phyloP scores from a whole-genome alignment of 2,329 filamentous ascomycete species.

The Colletotrichum cereale region DNA sequence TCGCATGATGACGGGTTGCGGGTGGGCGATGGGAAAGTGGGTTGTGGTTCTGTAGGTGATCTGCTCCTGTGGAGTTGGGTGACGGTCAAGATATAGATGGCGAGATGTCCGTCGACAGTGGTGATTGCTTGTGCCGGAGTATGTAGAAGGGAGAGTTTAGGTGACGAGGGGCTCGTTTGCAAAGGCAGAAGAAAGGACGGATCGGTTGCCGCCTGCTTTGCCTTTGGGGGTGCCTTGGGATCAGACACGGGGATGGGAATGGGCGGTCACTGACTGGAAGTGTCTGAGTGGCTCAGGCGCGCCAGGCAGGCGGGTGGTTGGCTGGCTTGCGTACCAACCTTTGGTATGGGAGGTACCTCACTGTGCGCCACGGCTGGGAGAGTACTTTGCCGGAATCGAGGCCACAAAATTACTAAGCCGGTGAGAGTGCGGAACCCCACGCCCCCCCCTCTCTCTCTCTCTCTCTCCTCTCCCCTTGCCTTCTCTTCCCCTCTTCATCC shows the following conservation, averaged over 20 bases:
- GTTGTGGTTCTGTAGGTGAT: conserved; percentile 38
- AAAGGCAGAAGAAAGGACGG: conserved; percentile 38
- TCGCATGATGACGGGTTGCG: conserved; percentile 77
- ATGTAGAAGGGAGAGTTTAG: conserved; percentile 41
- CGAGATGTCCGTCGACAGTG: conserved; percentile 25
- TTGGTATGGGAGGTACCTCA: conserved; percentile 8
- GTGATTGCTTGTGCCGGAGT: conserved; percentile 38
- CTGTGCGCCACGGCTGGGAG: background rate
- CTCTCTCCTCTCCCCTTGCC: background rate
- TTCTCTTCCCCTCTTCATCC: background rate
- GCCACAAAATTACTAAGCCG: conserved; percentile 21
- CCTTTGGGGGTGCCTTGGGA: conserved; percentile 23
- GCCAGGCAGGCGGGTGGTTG: conserved; percentile 11
- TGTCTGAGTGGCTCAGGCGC: conserved; percentile 35
- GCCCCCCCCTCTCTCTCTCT: conserved; percentile 3
- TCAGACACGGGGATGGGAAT: conserved; percentile 39
- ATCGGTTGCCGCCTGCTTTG: conserved; percentile 40
- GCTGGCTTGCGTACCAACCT: conserved; percentile 4
- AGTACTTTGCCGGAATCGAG: background rate
- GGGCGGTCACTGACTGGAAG: conserved; percentile 40
- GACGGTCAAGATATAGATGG: conserved; percentile 37
- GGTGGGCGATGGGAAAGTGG: conserved; percentile 39
- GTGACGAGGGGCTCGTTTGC: conserved; percentile 39
- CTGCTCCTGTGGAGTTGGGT: conserved; percentile 31
- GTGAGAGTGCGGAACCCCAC: conserved; percentile 2